Conservation (phyloP, 2,329 filamentous ascomycete genomes). For the Aspergillus sp. region DNA sequence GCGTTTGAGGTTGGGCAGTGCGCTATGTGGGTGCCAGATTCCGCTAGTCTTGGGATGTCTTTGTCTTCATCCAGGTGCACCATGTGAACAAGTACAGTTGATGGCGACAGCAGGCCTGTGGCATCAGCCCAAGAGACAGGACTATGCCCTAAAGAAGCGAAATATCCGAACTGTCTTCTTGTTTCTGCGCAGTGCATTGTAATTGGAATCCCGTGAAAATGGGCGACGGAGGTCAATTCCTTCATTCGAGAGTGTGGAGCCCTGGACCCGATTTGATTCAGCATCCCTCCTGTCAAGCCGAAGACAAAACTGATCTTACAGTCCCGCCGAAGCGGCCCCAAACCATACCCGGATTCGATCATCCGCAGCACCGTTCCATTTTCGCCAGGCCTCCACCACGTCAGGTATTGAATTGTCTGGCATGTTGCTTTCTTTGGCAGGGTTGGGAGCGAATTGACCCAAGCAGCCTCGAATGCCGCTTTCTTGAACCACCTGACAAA, state of each 20-base stretch:
- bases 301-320: background rate
- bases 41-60: conserved; percentile 41
- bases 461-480: conserved; percentile 47
- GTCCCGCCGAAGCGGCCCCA: conserved; percentile 49
- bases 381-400: conserved; percentile 38
- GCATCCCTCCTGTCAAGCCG: background rate
- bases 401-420: conserved; percentile 42
- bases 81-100: conserved; percentile 54
- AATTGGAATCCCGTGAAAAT: conserved; percentile 42
- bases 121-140: conserved; percentile 47
- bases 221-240: conserved; percentile 43
- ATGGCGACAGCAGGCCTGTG: conserved; percentile 23
- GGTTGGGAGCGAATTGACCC: conserved; percentile 47
- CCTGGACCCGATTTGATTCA: background rate
- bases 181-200: conserved; percentile 50
- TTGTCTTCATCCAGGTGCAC: conserved; percentile 50
- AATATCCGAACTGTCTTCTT: conserved; percentile 5
- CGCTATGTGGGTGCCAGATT: conserved; percentile 47
- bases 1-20: conserved; percentile 55
- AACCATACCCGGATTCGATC: conserved; percentile 51
- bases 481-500: conserved; percentile 45
- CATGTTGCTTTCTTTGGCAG: conserved; percentile 44
- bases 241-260: conserved; percentile 24
- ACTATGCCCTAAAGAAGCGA: conserved; percentile 26
- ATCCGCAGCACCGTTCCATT: conserved; percentile 35